These are phyloP conservation scores for Eremochloa ophiuroides DNA, from an alignment of 176 grass and related monocot genomes.

Conservation along the genomic window DNA sequence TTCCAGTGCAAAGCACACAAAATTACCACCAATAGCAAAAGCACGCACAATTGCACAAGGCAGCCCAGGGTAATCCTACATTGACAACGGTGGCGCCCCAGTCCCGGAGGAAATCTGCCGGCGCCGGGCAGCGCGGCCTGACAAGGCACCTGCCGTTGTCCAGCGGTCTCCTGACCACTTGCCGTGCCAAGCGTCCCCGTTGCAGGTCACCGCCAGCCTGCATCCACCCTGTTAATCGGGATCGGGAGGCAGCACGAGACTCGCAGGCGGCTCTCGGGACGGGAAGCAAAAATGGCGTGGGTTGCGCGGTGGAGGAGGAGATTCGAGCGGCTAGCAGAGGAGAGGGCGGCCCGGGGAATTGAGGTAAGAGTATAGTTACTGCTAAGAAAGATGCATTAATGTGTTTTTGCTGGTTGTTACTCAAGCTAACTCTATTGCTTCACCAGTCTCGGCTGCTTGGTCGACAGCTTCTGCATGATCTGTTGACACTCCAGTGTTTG, in stretches of 20 bases:
- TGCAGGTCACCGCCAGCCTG: constrained; percentile 55
- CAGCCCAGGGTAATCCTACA: constrained; percentile 38
- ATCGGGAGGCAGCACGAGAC: neutral
- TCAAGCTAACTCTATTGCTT: too few species aligned
- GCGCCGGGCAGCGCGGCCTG: constrained; percentile 83
- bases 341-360: constrained; percentile 29
- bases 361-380: too few species aligned
- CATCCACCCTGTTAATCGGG: neutral
- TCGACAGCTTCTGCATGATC: too few species aligned
- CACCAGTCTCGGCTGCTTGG: too few species aligned
- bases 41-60: neutral
- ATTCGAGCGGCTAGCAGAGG: neutral
- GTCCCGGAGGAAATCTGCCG: constrained; percentile 92
- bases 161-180: constrained; percentile 82
- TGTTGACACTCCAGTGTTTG: too few species aligned
- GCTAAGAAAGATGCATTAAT: too few species aligned
- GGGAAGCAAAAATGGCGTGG: neutral
- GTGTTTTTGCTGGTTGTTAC: too few species aligned
- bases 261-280: neutral
- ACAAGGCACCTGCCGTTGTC: constrained; percentile 97
- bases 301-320: constrained; percentile 9
- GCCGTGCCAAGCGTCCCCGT: constrained; percentile 83
- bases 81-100: constrained; percentile 95
- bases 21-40: neutral
- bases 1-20: constrained; percentile 12